These are phyloP conservation scores for Linnemannia hyalina DNA, from an alignment of 192 early-diverging fungal genomes.

Conservation along the genomic window DNA sequence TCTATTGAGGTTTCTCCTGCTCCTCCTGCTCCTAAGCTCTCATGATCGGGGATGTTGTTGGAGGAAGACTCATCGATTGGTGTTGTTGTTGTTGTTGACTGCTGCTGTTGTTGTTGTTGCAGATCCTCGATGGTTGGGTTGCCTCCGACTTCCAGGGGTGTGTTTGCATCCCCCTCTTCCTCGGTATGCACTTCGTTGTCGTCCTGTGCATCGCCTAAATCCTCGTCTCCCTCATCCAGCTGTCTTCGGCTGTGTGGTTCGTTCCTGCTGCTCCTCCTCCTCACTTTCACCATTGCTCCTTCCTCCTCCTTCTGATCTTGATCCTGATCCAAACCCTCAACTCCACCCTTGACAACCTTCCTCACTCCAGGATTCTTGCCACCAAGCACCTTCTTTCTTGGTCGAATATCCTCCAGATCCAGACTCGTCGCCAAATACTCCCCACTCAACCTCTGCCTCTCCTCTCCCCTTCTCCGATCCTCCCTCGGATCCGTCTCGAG, in stretches of 20 bases:
- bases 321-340: not conserved
- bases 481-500: constrained; percentile 25
- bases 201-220: not conserved
- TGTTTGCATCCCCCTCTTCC: not conserved
- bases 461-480: not conserved
- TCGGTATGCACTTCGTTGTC: not conserved
- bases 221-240: no score
- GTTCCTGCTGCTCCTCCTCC: not conserved
- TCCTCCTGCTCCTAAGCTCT: constrained; percentile 6
- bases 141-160: not conserved
- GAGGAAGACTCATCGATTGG: not conserved
- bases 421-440: constrained; percentile 12
- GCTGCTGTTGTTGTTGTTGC: not conserved
- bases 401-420: constrained; percentile 14
- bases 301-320: not conserved
- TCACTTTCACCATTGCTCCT: not conserved
- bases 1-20: not conserved
- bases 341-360: not conserved
- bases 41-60: not conserved
- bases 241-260: no score
- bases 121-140: not conserved
- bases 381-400: not conserved
- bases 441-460: not conserved
- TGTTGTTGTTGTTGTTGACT: not conserved
- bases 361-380: not conserved